Conservation (phyloP, 495 filamentous ascomycete species). For the Delitschia confertaspora region DNA sequence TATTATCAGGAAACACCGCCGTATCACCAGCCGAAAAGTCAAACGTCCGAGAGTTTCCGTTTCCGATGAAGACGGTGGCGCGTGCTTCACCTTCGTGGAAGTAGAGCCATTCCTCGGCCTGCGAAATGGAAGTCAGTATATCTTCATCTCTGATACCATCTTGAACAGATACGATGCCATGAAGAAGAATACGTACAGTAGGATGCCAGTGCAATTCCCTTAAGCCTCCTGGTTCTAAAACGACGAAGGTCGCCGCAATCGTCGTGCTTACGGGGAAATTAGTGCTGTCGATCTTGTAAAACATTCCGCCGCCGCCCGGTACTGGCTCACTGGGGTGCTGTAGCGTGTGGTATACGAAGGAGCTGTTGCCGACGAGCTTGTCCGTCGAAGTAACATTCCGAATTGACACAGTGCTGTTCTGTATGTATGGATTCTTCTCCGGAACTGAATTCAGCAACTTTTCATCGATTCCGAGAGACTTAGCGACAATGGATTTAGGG, state of each 20-base stretch:
- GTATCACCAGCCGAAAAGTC: constrained; percentile 58
- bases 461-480: constrained; percentile 53
- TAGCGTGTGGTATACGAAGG: constrained; percentile 49
- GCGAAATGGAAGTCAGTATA: constrained; percentile 9
- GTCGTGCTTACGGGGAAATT: constrained; percentile 55
- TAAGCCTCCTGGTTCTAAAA: constrained; percentile 50
- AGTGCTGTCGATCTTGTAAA: constrained; percentile 51
- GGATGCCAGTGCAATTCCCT: constrained; percentile 62
- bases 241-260: constrained; percentile 52
- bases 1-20: constrained; percentile 57
- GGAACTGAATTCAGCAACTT: constrained; percentile 51
- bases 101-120: constrained; percentile 60
- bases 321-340: constrained; percentile 44
- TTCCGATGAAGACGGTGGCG: constrained; percentile 55
- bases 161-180: neutral
- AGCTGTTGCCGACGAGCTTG: constrained; percentile 44
- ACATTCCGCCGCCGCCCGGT: constrained; percentile 49
- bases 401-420: constrained; percentile 41
- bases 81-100: constrained; percentile 51
- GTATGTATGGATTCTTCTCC: constrained; percentile 51
- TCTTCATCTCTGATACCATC: constrained; percentile 5
- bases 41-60: constrained; percentile 50
- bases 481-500: constrained; percentile 50
- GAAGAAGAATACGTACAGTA: constrained; percentile 39
- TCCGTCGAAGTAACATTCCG: constrained; percentile 41